These are phyloP conservation scores for Cytidiella melzeri DNA, from an alignment of 768 basidiomycete species.

Conservation along the genomic window DNA sequence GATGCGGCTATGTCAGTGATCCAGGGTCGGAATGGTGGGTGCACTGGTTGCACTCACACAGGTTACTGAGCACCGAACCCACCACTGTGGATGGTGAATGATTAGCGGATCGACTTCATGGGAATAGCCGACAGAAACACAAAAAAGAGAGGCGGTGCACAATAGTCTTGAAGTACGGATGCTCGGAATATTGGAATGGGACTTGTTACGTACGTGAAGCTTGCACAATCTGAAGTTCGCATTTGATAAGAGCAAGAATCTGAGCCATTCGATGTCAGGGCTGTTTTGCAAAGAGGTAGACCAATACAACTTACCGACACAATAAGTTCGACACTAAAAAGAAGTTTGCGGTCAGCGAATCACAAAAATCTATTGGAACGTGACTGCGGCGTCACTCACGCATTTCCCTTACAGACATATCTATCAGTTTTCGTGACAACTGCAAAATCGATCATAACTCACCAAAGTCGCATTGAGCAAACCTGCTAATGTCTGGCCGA, in stretches of 20 bases:
- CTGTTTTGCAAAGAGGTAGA: neutral
- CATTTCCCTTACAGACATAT: constrained; percentile 21
- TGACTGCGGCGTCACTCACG: constrained; percentile 16
- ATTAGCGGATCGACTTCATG: no score
- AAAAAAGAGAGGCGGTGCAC: no score
- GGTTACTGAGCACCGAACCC: constrained; percentile 42
- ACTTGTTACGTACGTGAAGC: constrained; percentile 31
- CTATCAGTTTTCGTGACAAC: no score
- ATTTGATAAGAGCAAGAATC: constrained; percentile 41
- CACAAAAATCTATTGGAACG: neutral
- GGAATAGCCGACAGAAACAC: no score
- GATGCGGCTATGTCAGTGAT: neutral
- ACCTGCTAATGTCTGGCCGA: constrained; percentile 80
- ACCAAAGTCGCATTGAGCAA: constrained; percentile 83
- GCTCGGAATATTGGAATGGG: neutral
- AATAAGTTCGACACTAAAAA: constrained; percentile 35
- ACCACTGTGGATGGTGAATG: constrained; percentile 26
- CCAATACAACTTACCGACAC: constrained; percentile 28
- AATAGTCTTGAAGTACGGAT: neutral
- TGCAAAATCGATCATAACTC: no score
- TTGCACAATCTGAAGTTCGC: constrained; percentile 40
- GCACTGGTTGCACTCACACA: constrained; percentile 23
- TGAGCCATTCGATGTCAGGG: constrained; percentile 18
- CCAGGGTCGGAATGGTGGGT: neutral
- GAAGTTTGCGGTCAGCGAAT: constrained; percentile 1